These are phyloP conservation scores for Cucurbita pepo DNA, from an alignment of 306 rosid species.

Conservation along the genomic window DNA sequence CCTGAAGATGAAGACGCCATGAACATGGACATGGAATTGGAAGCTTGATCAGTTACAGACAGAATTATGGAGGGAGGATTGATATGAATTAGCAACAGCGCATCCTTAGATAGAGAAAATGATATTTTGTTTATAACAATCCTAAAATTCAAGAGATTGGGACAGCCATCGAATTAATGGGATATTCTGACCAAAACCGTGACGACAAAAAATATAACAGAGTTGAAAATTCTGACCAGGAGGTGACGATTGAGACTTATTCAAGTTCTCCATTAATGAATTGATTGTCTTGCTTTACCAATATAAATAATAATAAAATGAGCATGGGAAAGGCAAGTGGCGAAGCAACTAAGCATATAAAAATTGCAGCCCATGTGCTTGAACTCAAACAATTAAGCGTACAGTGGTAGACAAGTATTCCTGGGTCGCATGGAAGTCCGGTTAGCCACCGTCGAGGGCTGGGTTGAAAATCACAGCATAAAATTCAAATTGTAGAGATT, in stretches of 20 bases:
- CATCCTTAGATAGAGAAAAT: background rate
- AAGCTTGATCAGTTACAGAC: background rate
- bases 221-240: background rate
- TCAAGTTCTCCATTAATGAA: background rate
- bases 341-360: background rate
- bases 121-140: background rate
- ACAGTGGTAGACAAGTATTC: background rate
- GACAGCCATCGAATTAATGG: background rate
- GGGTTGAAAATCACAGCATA: background rate
- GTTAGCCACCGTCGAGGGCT: background rate
- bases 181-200: background rate
- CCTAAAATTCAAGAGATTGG: background rate
- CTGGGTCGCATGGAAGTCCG: background rate
- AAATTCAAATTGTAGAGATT: background rate
- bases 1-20: slow-evolving; percentile 6
- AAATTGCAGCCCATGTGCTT: background rate
- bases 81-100: too few species aligned
- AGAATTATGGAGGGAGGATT: background rate
- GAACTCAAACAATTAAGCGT: background rate
- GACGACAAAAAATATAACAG: background rate
- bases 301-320: background rate
- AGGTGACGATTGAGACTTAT: background rate
- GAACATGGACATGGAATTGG: too few species aligned
- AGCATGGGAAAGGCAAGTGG: background rate
- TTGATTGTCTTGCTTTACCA: background rate